Conservation (phyloP, 2,329 filamentous ascomycete genomes). For the Fusarium xylarioides region DNA sequence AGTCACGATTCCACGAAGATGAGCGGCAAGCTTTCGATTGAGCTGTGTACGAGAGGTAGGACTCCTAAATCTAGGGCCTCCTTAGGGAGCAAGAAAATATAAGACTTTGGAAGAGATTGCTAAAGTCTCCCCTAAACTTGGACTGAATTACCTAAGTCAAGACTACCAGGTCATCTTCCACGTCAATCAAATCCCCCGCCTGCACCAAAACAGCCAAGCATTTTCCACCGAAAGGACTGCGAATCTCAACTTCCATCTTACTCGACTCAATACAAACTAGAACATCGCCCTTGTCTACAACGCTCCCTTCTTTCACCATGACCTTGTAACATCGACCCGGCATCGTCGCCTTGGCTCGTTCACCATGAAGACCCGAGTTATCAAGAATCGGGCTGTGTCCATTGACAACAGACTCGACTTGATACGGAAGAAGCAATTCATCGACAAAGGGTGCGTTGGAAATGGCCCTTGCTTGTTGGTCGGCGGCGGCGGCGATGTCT, state of each 20-base stretch:
- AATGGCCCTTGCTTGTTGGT: slow-evolving; percentile 41
- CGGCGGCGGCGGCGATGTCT: slow-evolving; percentile 34
- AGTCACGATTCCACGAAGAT: no score
- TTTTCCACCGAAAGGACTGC: slow-evolving; percentile 41
- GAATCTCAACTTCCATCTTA: slow-evolving; percentile 51
- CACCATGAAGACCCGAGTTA: slow-evolving; percentile 22
- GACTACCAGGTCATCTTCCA: slow-evolving; percentile 41
- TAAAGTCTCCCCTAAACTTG: no score
- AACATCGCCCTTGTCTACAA: slow-evolving; percentile 43
- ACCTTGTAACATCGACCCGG: slow-evolving; percentile 49
- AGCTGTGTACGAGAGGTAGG: no score
- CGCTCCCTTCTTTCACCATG: slow-evolving; percentile 37
- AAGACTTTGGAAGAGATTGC: no score
- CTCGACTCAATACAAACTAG: slow-evolving; percentile 50
- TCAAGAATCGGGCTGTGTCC: neutral
- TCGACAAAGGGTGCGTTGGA: slow-evolving; percentile 42
- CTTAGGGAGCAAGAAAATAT: no score
- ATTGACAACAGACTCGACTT: slow-evolving; percentile 14
- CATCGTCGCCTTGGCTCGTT: slow-evolving; percentile 45
- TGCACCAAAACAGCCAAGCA: slow-evolving; percentile 40
- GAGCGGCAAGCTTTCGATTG: no score
- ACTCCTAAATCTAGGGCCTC: neutral
- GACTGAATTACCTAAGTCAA: slow-evolving; percentile 3
- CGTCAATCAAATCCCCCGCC: slow-evolving; percentile 44
- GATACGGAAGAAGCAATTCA: slow-evolving; percentile 42